Base-by-base conservation (phyloP, 2,329 filamentous ascomycete genomes). In the Claviceps quebecensis region DNA sequence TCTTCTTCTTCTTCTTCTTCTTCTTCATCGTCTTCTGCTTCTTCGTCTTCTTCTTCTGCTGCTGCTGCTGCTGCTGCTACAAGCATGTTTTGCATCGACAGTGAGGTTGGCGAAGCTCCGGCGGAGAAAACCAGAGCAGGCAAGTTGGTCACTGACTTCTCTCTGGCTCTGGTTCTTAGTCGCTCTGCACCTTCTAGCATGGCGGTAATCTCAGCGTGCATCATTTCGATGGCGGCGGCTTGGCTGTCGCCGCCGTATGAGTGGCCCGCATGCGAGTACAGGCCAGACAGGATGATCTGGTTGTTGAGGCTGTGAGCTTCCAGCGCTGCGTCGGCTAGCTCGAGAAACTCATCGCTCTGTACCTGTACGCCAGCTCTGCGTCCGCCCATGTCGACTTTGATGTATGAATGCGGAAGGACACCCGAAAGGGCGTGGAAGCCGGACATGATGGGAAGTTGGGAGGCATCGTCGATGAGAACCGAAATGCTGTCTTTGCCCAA, bases 351-450 rank as follows among this genome's bases (percentile, higher is more conserved):
- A 1, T 63, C 58, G 1, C 63, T 60, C 54, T 78, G 74, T 2
- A 65, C 65, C 1, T 70, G 60, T 0, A 88, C 72, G 19, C 87
- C 87, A 0, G 86, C 85, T 16, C 87, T 81, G 59, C 80, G 74
- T 57, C 80, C 80, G 11, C 85, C 84, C 48, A 85, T 81, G 62
- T 91, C 85, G 40, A 91, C 77, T 59, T 90, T 90, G 59, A 90
- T 69, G 60, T 82, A 86, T 14, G 86, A 69, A 0, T 71, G 72
- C 3, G 81, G 76, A 1, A 68, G 63, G 46, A 69, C 66, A 16
- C 72, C 75, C 1, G 71, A 69, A 1, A 67, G 58, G 3, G 64
- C 59, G 41, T 70, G 67, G 5, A 73, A 60, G 0, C 67, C 60
- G n/a, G 78, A 64, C 5, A 72, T 65, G 39, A 66, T 56, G 1